Evolutionary conservation across 2,329 filamentous ascomycete species (phyloP).

Genomic region (Beauveria bassiana): DNA sequence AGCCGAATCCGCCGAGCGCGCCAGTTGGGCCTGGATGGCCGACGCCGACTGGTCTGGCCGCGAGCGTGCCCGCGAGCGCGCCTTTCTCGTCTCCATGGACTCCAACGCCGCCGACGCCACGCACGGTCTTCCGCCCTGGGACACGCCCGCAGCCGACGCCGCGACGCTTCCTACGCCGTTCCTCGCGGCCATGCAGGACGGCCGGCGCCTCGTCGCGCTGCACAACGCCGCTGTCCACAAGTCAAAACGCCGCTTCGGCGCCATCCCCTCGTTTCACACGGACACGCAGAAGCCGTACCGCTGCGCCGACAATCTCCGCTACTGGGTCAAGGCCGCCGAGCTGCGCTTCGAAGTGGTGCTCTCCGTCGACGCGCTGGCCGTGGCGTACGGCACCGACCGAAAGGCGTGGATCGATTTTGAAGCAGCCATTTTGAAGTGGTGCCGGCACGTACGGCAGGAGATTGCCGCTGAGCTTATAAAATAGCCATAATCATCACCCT

Average conservation of each 20-base stretch:
- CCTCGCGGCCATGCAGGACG: slow-evolving; percentile 65
- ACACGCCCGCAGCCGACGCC: slow-evolving; percentile 34
- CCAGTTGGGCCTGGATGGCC: slow-evolving; percentile 72
- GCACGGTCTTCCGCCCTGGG: slow-evolving; percentile 56
- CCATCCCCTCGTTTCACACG: slow-evolving; percentile 83
- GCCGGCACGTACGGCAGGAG: slow-evolving; percentile 72
- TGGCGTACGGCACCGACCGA: slow-evolving; percentile 67
- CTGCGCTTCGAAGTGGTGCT: slow-evolving; percentile 85
- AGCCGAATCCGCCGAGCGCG: slow-evolving; percentile 60
- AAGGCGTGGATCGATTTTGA: slow-evolving; percentile 78
- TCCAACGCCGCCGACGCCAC: slow-evolving; percentile 31
- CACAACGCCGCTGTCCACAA: slow-evolving; percentile 85
- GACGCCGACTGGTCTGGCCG: slow-evolving; percentile 67
- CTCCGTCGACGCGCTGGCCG: slow-evolving; percentile 74
- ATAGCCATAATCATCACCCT: slow-evolving; percentile 5
- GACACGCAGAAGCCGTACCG: slow-evolving; percentile 94
- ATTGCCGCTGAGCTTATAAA: slow-evolving; percentile 57
- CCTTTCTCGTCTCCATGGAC: slow-evolving; percentile 74
- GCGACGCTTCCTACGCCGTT: slow-evolving; percentile 62
- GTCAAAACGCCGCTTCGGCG: slow-evolving; percentile 78
- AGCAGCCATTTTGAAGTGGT: slow-evolving; percentile 75
- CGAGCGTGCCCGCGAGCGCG: slow-evolving; percentile 70
- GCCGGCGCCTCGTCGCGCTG: slow-evolving; percentile 71
- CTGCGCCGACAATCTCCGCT: slow-evolving; percentile 85
- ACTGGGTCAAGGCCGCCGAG: slow-evolving; percentile 94